Base-by-base conservation (phyloP, 192 early-diverging fungal genomes). In the Linderina pennispora region DNA sequence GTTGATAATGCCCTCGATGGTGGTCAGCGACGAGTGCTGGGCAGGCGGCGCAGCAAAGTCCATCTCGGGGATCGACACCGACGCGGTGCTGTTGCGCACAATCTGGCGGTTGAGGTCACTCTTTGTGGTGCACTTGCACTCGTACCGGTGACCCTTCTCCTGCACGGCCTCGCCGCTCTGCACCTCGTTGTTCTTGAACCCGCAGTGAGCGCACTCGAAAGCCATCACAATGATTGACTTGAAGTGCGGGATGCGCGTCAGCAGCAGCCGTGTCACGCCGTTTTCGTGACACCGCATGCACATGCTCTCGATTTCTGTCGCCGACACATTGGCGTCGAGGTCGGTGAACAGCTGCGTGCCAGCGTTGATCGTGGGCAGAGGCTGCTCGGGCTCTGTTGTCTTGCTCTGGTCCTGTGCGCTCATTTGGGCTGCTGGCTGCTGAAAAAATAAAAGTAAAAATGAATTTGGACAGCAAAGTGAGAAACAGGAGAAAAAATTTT, bases 181-280 rank as follows among this genome's bases (percentile, higher is more conserved):
- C 40, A 92, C 75, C 70, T 93, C 92, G 63, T 90, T 97, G 60
- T 94, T 90, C 51, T 77, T 75, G 47, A 87, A 75, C 1, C 86
- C 85, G 59, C 94, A 97, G 76, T 94, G 92, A 21, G 83, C 80
- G 62, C 89, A 89, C 58, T 88, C 84, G 52, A 92, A 89, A 22
- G 84, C 83, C 81, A 87, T 86, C 17, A 90, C 48, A 23, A 89
- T 79, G 39, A 90, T 74, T 44, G 94, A 89, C 53, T 83, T 81
- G 71, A 94, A 97, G 71, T 97, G 91, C 35, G 94, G 92, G 46
- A 97, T 90, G 36, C 81, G 80, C 9, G 94, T 94, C 39, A 97
- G 74, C 28, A 97, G 71, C 22, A 97, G 70, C 39, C 85, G 78
- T 42, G 91, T 94, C 8, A 54, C 81, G 45, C 94, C 93, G 81